Conservation (phyloP, 2,329 filamentous ascomycete genomes). For the Fusarium avenaceum region DNA sequence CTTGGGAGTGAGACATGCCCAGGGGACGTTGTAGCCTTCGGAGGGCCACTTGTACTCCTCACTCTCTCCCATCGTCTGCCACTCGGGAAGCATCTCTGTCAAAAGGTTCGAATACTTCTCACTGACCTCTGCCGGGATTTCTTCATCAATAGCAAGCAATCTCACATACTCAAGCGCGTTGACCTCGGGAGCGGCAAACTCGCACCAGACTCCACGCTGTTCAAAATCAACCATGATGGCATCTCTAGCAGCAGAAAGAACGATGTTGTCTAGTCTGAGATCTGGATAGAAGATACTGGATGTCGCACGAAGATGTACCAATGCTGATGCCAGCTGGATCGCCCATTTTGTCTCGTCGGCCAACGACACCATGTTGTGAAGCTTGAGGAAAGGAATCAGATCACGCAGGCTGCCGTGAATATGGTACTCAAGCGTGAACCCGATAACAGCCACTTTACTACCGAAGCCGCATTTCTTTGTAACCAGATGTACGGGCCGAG, state of each 20-base stretch:
- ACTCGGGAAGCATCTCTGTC: slow-evolving; percentile 61
- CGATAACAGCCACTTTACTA: slow-evolving; percentile 66
- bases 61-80: slow-evolving; percentile 56
- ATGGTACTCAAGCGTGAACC: slow-evolving; percentile 70
- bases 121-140: slow-evolving; percentile 57
- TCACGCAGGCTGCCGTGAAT: slow-evolving; percentile 68
- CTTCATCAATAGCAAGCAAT: slow-evolving; percentile 65
- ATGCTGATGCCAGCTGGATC: slow-evolving; percentile 64
- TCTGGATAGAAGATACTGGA: slow-evolving; percentile 68
- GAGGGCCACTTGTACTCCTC: slow-evolving; percentile 64
- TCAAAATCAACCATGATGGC: slow-evolving; percentile 73
- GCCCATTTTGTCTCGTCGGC: slow-evolving; percentile 67
- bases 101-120: slow-evolving; percentile 60
- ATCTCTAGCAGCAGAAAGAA: slow-evolving; percentile 62
- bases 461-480: slow-evolving; percentile 70
- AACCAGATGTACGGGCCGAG: slow-evolving; percentile 65
- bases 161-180: slow-evolving; percentile 71
- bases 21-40: slow-evolving; percentile 68
- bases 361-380: slow-evolving; percentile 59
- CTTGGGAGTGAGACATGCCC: slow-evolving; percentile 63
- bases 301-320: slow-evolving; percentile 63
- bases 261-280: slow-evolving; percentile 71
- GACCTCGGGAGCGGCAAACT: slow-evolving; percentile 72
- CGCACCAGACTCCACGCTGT: slow-evolving; percentile 73
- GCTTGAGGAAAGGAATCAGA: slow-evolving; percentile 64